Evolutionary conservation across 1,284 basidiomycete species (phyloP).

Genomic region (Coriolopsis trogii): DNA sequence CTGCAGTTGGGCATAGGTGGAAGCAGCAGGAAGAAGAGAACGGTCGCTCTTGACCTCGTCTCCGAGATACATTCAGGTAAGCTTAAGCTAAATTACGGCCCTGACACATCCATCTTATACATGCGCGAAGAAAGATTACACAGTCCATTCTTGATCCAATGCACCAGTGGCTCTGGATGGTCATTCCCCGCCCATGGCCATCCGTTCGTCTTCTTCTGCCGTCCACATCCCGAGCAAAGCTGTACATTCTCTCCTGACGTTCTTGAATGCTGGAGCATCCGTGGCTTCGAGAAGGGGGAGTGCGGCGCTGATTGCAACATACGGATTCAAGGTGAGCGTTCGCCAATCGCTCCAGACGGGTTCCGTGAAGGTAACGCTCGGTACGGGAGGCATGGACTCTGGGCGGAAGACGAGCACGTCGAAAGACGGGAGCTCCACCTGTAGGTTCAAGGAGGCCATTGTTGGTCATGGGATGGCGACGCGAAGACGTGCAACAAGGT

Average conservation of each 20-base stretch:
- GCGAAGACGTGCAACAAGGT: neutral
- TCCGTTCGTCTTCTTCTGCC: too few species aligned
- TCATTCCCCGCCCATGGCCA: too few species aligned
- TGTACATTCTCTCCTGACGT: too few species aligned
- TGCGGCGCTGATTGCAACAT: constrained; percentile 4
- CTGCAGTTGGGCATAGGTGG: neutral
- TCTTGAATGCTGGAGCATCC: too few species aligned
- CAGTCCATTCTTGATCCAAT: too few species aligned
- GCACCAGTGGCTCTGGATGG: too few species aligned
- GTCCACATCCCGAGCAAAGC: too few species aligned
- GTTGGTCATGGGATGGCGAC: neutral
- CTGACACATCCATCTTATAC: too few species aligned
- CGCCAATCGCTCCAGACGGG: constrained; percentile 11
- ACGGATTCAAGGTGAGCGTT: constrained; percentile 12
- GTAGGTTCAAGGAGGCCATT: neutral
- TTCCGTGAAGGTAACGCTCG: neutral
- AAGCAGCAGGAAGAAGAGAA: neutral
- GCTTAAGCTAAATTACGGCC: too few species aligned
- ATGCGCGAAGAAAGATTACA: too few species aligned
- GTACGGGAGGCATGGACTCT: constrained; percentile 6
- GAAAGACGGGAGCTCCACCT: constrained; percentile 12
- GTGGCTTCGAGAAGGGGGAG: constrained; percentile 1
- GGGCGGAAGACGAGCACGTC: constrained; percentile 12
- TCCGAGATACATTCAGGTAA: too few species aligned
- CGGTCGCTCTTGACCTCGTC: too few species aligned